Base-by-base conservation (phyloP, 352 stramenopile species). In the Stephanocyclus meneghinianus region DNA sequence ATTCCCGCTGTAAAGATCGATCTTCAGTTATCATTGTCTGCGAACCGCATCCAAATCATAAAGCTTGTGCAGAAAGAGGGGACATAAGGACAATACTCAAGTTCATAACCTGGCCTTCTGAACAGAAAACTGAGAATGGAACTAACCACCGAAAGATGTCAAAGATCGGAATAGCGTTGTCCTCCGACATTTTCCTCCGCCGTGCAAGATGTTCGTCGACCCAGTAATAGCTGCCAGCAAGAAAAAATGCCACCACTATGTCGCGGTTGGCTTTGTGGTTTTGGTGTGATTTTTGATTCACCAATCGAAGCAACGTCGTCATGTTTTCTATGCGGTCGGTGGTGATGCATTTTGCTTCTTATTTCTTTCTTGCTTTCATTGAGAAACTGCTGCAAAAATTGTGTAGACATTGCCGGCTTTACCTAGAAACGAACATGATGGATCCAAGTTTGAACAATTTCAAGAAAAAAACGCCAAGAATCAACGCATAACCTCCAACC, bases 281-380 rank as follows among this genome's bases (percentile, higher is more conserved):
- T 62, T 18, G 29, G 26, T 26, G 30, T 32, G 26, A 18, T 50
- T n/a, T 18, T 51, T 60, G 47, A 18, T 48, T 61, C 15, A n/a
- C 16, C 5, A 21, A 59, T 9, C 9, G 16, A 32, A 61, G 48
- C 21, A 47, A 48, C 18, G 60, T 56, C 18, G 7, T 74, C 29
- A 8, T 8, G 45, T 16, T 21, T 37, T 10, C 42, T 59, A 32
- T 18, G 45, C 8, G 40, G 51, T 57, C 0, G 42, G 26, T 53
- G 32, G 16, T 29, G 10, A 35, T 15, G 13, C 18, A 71, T 78
- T 48, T 55, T 53, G 1, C 4, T 48, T 37, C 56, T 70, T 16
- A 81, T 81, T 59, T 66, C 26, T 15, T 76, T 56, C 48, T 81
- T 81, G 48, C 65, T 81, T 63, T 76, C 26, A 26, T 59, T 55